These are phyloP conservation scores for Nicotiana attenuata DNA, from an alignment of 257 asterid genomes.

Conservation along the genomic window DNA sequence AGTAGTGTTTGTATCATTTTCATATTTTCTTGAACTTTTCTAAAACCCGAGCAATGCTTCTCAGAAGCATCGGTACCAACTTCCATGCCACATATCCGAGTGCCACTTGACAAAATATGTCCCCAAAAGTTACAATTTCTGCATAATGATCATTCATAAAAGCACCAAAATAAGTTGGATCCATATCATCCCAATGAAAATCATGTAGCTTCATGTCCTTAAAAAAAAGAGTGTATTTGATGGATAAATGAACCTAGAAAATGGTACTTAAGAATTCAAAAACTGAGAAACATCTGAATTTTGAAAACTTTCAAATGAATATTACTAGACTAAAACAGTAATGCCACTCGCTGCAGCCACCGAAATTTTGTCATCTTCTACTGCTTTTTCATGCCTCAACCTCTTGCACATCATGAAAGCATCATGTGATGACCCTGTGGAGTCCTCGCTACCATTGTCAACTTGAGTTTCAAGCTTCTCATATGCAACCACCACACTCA, in stretches of 20 bases:
- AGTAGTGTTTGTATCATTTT: not conserved
- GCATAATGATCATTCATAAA: not conserved
- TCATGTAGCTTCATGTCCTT: not conserved
- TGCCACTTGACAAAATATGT: not conserved
- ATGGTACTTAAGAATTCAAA: not conserved
- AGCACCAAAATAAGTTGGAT: not conserved
- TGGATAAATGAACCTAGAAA: not conserved
- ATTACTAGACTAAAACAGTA: not conserved
- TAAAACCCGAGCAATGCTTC: not conserved
- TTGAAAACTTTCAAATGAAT: not conserved
- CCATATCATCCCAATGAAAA: not conserved
- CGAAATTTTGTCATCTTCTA: not conserved
- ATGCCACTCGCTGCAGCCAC: not conserved
- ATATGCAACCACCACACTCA: constrained; percentile 2
- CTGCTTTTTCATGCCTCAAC: constrained; percentile 6
- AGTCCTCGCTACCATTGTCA: not conserved
- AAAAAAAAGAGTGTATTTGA: not conserved
- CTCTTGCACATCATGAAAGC: not conserved
- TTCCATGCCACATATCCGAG: not conserved
- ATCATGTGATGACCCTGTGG: not conserved
- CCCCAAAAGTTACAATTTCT: not conserved
- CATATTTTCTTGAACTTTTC: not conserved
- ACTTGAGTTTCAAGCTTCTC: not conserved
- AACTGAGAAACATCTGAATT: not conserved
- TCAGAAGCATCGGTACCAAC: not conserved